Evolutionary conservation across 2,329 filamentous ascomycete genomes (phyloP).

Genomic region (Annulohypoxylon truncatum): DNA sequence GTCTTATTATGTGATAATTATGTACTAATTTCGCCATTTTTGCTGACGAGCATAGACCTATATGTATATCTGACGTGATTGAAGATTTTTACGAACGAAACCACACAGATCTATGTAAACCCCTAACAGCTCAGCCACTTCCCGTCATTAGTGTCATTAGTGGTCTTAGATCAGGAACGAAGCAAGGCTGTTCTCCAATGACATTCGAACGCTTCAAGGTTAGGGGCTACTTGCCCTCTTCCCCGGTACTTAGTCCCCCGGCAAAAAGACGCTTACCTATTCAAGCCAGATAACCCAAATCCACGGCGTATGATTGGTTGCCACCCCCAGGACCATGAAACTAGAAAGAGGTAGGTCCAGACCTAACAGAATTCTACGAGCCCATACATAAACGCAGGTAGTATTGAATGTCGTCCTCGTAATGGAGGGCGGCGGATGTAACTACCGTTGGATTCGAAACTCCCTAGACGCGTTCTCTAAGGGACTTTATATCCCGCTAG

Average conservation of each 20-base stretch:
- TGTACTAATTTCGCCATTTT: background rate
- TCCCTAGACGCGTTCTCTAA: background rate
- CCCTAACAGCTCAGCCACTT: background rate
- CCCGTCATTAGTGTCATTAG: background rate
- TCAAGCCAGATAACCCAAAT: constrained; percentile 11
- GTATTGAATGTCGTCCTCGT: background rate
- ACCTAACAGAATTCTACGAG: background rate
- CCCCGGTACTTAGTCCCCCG: background rate
- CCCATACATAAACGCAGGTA: too few relatives aligned
- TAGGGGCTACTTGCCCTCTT: background rate
- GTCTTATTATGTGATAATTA: background rate
- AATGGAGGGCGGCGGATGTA: background rate
- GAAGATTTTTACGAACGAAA: background rate
- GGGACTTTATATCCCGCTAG: background rate
- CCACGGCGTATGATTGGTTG: constrained; percentile 13
- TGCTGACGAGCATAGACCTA: background rate
- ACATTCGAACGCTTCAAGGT: background rate
- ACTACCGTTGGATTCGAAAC: constrained; percentile 9
- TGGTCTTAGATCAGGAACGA: constrained; percentile 5
- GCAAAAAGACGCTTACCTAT: constrained; percentile 29
- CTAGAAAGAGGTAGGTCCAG: constrained; percentile 1
- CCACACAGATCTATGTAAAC: background rate
- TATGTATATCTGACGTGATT: background rate
- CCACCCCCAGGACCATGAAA: background rate
- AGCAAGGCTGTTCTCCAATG: background rate